Evolutionary conservation across 2,329 filamentous ascomycete genomes (phyloP).

Genomic region (Phaeosphaeria sp.): DNA sequence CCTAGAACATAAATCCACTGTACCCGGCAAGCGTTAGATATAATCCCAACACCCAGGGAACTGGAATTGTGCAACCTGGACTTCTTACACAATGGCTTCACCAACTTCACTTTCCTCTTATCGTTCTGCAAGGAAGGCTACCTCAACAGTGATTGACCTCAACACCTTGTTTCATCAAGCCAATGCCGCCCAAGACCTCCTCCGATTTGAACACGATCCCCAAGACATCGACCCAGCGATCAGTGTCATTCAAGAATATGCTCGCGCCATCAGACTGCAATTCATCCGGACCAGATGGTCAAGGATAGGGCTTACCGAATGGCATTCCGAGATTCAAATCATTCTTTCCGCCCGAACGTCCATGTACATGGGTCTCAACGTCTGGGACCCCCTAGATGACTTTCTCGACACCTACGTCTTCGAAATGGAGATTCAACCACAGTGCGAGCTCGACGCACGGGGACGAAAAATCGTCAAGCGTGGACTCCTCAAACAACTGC

Average conservation of each 20-base stretch:
- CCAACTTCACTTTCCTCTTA: neutral
- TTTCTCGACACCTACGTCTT: constrained; percentile 8
- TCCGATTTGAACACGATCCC: constrained; percentile 4
- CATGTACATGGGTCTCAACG: constrained; percentile 2
- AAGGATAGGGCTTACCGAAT: constrained; percentile 4
- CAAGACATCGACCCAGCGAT: constrained; percentile 2
- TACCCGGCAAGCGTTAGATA: neutral
- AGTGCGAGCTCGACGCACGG: neutral
- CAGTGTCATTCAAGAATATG: constrained; percentile 5
- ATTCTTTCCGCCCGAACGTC: constrained; percentile 2
- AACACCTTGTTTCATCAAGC: constrained; percentile 4
- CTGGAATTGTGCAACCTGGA: neutral
- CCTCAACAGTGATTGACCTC: neutral
- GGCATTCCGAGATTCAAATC: constrained; percentile 6
- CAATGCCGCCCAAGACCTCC: constrained; percentile 3
- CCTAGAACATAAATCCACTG: neutral
- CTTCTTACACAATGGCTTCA: neutral
- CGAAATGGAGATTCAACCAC: constrained; percentile 7
- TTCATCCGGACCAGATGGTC: constrained; percentile 6
- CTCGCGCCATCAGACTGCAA: constrained; percentile 4
- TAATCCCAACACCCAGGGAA: neutral
- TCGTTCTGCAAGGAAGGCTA: neutral
- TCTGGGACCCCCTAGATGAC: constrained; percentile 6
- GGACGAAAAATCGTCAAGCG: constrained; percentile 4
- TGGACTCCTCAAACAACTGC: constrained; percentile 3